These are phyloP conservation scores for Phytophthora melonis DNA, from an alignment of 352 stramenopile species.

Conservation along the genomic window DNA sequence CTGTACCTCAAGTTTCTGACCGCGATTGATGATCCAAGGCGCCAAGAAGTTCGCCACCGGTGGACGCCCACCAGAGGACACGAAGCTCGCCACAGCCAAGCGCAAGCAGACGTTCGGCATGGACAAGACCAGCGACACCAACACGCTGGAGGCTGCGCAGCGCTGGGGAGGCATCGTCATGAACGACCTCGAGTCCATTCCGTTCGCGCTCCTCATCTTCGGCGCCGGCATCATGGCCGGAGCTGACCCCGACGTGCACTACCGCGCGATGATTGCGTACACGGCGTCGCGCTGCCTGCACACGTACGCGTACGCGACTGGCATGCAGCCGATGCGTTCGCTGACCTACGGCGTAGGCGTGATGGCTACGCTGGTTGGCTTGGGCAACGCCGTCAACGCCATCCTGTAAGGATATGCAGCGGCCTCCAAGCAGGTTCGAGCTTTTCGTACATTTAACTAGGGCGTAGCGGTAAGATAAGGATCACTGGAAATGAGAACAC, in stretches of 20 bases:
- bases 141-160: slow-evolving; percentile 39
- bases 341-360: slow-evolving; percentile 37
- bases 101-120: slow-evolving; percentile 26
- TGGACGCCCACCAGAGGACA: slow-evolving; percentile 64
- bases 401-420: slow-evolving; percentile 25
- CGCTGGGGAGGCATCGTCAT: slow-evolving; percentile 64
- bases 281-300: slow-evolving; percentile 47
- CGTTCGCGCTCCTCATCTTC: slow-evolving; percentile 62
- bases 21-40: slow-evolving; percentile 58
- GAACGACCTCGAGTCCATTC: slow-evolving; percentile 77
- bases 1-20: slow-evolving; percentile 75
- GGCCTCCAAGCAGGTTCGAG: too few relatives aligned
- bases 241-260: slow-evolving; percentile 48
- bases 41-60: slow-evolving; percentile 61
- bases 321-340: slow-evolving; percentile 50
- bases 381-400: slow-evolving; percentile 32
- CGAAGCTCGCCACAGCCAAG: slow-evolving; percentile 41
- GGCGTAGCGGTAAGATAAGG: too few relatives aligned
- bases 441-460: too few relatives aligned
- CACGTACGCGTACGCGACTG: slow-evolving; percentile 49
- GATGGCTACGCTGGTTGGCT: slow-evolving; percentile 27
- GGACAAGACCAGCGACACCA: slow-evolving; percentile 38
- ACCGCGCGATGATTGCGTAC: slow-evolving; percentile 44
- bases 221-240: slow-evolving; percentile 52
- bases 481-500: too few relatives aligned